phyloP scores from a whole-genome alignment of 805 yeast species.

The Diddensiella santjacobensis region DNA sequence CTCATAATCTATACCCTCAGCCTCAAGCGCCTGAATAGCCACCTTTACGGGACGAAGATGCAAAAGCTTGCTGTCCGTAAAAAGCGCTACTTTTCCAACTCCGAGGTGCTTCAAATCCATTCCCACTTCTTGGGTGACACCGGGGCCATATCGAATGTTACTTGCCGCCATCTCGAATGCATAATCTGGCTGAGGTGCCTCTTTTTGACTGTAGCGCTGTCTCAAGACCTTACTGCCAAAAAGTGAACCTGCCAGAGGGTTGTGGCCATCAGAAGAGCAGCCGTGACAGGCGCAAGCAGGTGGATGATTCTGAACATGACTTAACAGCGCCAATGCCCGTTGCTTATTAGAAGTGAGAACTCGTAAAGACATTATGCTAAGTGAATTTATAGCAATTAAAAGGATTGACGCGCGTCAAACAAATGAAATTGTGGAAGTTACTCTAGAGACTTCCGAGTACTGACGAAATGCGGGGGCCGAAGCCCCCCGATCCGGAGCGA shows the following conservation, averaged over 20 bases:
- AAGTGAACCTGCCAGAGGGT: conserved; percentile 14
- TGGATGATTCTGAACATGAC: conserved; percentile 24
- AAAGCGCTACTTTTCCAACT: conserved; percentile 35
- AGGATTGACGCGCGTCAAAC: too few species aligned
- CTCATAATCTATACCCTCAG: conserved; percentile 34
- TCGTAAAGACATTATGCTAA: conserved; percentile 6
- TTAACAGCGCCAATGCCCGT: conserved; percentile 11
- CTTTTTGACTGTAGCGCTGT: conserved; percentile 15
- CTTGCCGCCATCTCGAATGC: conserved; percentile 41
- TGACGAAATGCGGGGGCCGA: too few species aligned
- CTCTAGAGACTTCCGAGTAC: too few species aligned
- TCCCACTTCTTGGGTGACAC: conserved; percentile 38
- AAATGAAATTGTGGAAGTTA: too few species aligned
- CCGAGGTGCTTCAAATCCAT: conserved; percentile 35
- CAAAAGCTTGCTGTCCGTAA: conserved; percentile 34
- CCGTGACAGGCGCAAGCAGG: conserved; percentile 36
- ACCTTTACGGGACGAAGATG: conserved; percentile 29
- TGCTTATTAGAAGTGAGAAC: conserved; percentile 10
- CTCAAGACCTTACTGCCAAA: conserved; percentile 17
- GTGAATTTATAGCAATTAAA: too few species aligned
- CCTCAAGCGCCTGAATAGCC: conserved; percentile 34
- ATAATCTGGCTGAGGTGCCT: conserved; percentile 30
- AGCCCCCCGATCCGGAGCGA: too few species aligned
- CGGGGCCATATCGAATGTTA: conserved; percentile 39
- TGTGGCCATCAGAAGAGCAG: conserved; percentile 22